Conservation (phyloP, 768 basidiomycete species). For the Collybia sp. region DNA sequence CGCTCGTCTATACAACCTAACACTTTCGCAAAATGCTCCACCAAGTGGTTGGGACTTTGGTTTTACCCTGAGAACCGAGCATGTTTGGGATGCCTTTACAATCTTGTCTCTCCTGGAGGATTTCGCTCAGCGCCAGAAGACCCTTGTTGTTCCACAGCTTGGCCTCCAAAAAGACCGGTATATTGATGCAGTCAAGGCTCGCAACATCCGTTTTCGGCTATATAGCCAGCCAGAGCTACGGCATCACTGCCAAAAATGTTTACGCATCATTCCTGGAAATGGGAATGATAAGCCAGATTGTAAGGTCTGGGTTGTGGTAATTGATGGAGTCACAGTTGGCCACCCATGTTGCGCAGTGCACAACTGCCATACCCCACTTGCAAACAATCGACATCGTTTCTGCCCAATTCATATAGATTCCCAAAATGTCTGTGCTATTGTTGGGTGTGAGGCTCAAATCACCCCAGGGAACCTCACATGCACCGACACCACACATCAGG, state of each 20-base stretch:
- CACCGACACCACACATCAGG: not conserved
- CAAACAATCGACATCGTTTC: slow-evolving; percentile 4
- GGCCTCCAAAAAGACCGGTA: no score
- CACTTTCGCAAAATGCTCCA: not conserved
- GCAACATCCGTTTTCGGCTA: not conserved
- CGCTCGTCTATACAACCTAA: not conserved
- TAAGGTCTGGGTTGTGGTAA: not conserved
- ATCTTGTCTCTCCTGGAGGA: slow-evolving; percentile 15
- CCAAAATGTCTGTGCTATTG: slow-evolving; percentile 14
- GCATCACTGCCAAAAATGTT: no score
- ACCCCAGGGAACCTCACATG: slow-evolving; percentile 6
- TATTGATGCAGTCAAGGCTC: not conserved
- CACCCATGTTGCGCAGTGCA: slow-evolving; percentile 23
- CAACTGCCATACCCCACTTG: slow-evolving; percentile 18
- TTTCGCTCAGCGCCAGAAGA: not conserved
- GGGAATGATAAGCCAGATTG: not conserved
- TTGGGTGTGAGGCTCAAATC: slow-evolving; percentile 8
- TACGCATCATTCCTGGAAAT: not conserved
- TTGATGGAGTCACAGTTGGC: slow-evolving; percentile 26
- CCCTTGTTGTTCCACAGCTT: no score
- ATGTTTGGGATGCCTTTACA: slow-evolving; percentile 21
- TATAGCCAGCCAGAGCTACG: no score
- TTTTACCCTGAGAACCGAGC: slow-evolving; percentile 5
- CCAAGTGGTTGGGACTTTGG: no score
- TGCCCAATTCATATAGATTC: slow-evolving; percentile 13